Evolutionary conservation across 495 filamentous ascomycete species (phyloP), one percentile per base, ranked within the genome.

Genomic region (Coniosporium apollinis): DNA sequence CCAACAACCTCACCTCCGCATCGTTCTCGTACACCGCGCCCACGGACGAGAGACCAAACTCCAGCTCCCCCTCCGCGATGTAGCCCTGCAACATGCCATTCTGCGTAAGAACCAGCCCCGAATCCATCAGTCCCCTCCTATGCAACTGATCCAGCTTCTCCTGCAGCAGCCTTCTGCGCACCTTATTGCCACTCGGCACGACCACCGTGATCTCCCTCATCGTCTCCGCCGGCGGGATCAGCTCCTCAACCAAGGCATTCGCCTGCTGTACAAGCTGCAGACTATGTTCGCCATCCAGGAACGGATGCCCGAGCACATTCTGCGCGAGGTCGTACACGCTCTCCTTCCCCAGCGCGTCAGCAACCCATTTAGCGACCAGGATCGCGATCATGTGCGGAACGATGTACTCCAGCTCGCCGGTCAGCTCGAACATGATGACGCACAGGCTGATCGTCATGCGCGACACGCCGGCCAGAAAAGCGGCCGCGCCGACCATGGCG

Each of bases 401-500:
- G 28, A 68, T 61, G 49, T 69, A 59, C 35, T 56, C 52, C 5
- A 59, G 44, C 30, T 58, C 52, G 37, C 52, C 54, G 9, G 55
- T 56, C 10, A 56, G 47, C 38, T 70, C 68, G 41, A 72, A 70
- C 67, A 72, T 70, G 54, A 72, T 66, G 22, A 72, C 67, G 16
- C 61, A 60, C 24, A 72, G 60, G 11, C 60, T 65, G 17, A 72
- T 63, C 3, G 68, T 72, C 67, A 72, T 72, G 26, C 67, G 48
- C n/a, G 59, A 66, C 2, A 70, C 64, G 22, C 67, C 66, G 6
- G 69, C 67, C 1, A 73, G 60, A 47, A 73, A 73, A 1, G 65
- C 67, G 3, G 62, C 66, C 1, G 69, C 64, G n/a, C 69, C 69
- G 32, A 71, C 66, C 65, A 71, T 70, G 42, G 68, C 67, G 44